phyloP scores from a whole-genome alignment of 2,329 filamentous ascomycete species.

The Pseudopyricularia javanii region DNA sequence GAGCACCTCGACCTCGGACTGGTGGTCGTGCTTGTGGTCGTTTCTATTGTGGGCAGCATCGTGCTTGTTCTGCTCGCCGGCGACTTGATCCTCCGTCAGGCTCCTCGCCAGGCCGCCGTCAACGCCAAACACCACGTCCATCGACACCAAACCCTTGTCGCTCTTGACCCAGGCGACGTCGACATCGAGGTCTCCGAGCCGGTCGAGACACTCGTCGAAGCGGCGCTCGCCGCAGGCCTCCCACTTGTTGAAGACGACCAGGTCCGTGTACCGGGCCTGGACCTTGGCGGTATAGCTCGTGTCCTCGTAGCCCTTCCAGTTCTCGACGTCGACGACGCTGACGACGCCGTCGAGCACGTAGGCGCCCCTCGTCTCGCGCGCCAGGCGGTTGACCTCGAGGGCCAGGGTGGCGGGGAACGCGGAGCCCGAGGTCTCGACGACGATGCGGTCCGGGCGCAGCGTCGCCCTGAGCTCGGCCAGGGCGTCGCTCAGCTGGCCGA shows the following conservation, averaged over 20 bases:
- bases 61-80: conserved; percentile 18
- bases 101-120: conserved; percentile 64
- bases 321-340: conserved; percentile 86
- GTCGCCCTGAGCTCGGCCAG: conserved; percentile 54
- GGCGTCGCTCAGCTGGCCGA: conserved; percentile 76
- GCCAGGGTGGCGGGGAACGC: conserved; percentile 83
- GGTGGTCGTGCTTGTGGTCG: conserved; percentile 36
- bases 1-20: conserved; percentile 86
- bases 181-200: conserved; percentile 68
- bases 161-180: conserved; percentile 79
- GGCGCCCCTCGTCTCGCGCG: conserved; percentile 49
- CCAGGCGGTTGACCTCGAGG: conserved; percentile 76
- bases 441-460: conserved; percentile 64
- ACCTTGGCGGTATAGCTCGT: conserved; percentile 79
- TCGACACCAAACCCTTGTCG: conserved; percentile 64
- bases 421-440: conserved; percentile 85
- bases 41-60: conserved; percentile 27
- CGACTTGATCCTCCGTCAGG: conserved; percentile 27
- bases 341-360: conserved; percentile 81
- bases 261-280: conserved; percentile 79
- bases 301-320: conserved; percentile 87
- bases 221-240: conserved; percentile 61
- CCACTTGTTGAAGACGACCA: conserved; percentile 92
- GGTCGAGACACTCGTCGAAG: conserved; percentile 67
- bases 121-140: conserved; percentile 73